Conservation (phyloP, 768 basidiomycete species). For the Mycena haematopus region DNA sequence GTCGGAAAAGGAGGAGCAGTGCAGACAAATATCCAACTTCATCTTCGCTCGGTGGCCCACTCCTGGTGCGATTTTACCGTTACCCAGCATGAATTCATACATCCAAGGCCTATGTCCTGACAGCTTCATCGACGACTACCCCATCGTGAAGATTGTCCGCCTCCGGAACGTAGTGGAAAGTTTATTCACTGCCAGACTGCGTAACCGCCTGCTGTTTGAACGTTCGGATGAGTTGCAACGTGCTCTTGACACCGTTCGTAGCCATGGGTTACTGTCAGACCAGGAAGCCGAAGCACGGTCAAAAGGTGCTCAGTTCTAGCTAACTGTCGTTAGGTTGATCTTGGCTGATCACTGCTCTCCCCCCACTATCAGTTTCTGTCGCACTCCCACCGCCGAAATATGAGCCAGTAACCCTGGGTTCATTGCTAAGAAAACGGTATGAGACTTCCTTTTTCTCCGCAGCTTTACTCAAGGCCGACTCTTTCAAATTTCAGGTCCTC, state of each 20-base stretch:
- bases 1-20: neutral
- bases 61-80: neutral
- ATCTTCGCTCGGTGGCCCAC: conserved; percentile 13
- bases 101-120: neutral
- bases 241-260: neutral
- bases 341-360: neutral
- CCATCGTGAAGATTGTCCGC: conserved; percentile 5
- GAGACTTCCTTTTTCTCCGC: neutral
- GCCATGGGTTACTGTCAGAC: neutral
- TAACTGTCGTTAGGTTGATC: too few relatives aligned
- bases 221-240: neutral
- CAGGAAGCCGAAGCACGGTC: too few relatives aligned
- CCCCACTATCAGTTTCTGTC: neutral
- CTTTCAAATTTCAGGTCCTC: neutral
- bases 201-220: conserved; percentile 12
- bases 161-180: neutral
- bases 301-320: too few relatives aligned
- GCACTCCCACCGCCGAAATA: neutral
- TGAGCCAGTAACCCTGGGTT: neutral
- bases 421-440: neutral
- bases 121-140: neutral
- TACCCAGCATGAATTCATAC: neutral
- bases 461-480: neutral
- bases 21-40: neutral
- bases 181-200: conserved; percentile 1